Evolutionary conservation across 163 green algal genomes (phyloP), one percentile per base, ranked within the genome.

Genomic region (Scenedesmus sp.): DNA sequence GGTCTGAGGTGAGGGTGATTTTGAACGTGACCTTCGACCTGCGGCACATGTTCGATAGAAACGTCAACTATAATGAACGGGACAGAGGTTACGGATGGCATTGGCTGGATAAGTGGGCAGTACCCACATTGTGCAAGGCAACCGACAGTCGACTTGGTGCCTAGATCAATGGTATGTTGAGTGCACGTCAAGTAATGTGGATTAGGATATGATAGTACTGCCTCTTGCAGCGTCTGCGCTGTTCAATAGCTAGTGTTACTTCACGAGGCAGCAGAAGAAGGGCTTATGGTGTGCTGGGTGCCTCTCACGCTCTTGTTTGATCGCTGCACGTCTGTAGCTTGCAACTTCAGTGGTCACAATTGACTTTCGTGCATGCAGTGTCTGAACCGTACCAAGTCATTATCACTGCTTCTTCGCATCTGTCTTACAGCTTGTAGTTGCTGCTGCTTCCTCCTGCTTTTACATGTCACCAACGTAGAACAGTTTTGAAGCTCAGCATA

Each of bases 1-100:
- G 98, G 94, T 99, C 98, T 2, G 95, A 98, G 12, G 98, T 99
- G 4, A 99, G 94, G 3, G 96, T 99, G 46, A 99, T 96, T 89
- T 99, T 99, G 94, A 99, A 99, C 0, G 96, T 98, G 15, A 99
- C 98, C 85, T 99, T 99, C 13, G 92, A 94, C 94, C 94, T 96
- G 89, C 77, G 82, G 60, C 23, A 16, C 23, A 79, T 5, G 2
- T 23, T 1, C 12, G 20, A 52, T 15, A 10, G 4, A 23, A 5
- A 4, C 16, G 8, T 8, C 4, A 79, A 3, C 70, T 52, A 52
- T 52, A 79, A 52, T 12, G 18, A 23, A 2, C 4, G 15, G 5
- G 13, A 2, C 3, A 52, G 6, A n/a, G 70, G 23, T 52, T 79
- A 1, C 1, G 20, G 70, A 52, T 13, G 12, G 66, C 66, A 23